These are phyloP conservation scores for Hymenoscyphus scutula DNA, from an alignment of 2,329 filamentous ascomycete species.

Conservation along the genomic window DNA sequence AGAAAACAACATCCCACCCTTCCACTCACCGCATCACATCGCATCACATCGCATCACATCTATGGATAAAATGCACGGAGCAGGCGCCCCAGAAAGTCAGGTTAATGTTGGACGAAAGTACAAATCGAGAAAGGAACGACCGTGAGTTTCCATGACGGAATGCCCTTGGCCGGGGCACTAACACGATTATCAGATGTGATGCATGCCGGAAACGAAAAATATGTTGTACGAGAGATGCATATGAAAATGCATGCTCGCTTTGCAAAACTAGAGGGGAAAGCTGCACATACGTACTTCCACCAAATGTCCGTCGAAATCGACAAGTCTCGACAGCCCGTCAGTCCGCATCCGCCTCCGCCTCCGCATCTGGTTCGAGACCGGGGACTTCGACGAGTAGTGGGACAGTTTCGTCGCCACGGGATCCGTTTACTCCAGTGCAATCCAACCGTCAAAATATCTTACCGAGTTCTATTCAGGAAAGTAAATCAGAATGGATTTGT, in stretches of 20 bases:
- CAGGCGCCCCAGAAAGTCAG: conserved; percentile 13
- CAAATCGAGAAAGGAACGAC: conserved; percentile 32
- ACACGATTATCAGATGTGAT: conserved; percentile 25
- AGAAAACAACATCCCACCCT: conserved; percentile 5
- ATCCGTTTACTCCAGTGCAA: conserved; percentile 14
- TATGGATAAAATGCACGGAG: conserved; percentile 2
- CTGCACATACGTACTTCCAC: conserved; percentile 29
- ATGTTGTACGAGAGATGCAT: conserved; percentile 30
- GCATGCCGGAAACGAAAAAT: conserved; percentile 32
- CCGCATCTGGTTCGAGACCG: conserved; percentile 14
- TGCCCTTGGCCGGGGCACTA: conserved; percentile 7
- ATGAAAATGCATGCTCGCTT: conserved; percentile 28
- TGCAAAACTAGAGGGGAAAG: conserved; percentile 29
- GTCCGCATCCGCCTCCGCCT: conserved; percentile 2
- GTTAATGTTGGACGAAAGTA: conserved; percentile 30
- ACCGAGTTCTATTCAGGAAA: neutral
- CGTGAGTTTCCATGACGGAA: conserved; percentile 19
- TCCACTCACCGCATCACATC: neutral
- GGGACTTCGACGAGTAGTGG: conserved; percentile 18
- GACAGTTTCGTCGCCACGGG: conserved; percentile 15
- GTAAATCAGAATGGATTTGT: conserved; percentile 23
- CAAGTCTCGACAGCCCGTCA: conserved; percentile 8
- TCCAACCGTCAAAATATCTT: conserved; percentile 1
- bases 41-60: too few relatives aligned
- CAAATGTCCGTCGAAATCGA: conserved; percentile 27